These are phyloP conservation scores for Withania somnifera DNA, from an alignment of 305 asterid genomes.

Conservation along the genomic window DNA sequence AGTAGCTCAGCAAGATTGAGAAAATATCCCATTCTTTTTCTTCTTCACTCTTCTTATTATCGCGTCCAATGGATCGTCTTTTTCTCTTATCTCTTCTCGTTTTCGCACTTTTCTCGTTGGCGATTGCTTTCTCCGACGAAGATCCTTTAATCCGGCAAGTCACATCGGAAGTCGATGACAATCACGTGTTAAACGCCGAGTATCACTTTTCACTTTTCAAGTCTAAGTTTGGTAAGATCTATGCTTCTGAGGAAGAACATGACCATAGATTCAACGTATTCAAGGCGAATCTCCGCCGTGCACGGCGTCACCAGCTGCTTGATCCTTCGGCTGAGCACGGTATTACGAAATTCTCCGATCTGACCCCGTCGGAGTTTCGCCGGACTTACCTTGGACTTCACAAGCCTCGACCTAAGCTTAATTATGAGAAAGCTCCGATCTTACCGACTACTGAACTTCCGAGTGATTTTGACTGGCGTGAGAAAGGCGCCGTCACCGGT, in stretches of 20 bases:
- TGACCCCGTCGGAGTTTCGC: slow-evolving; percentile 69
- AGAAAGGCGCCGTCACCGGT: slow-evolving; percentile 68
- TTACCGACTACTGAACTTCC: slow-evolving; percentile 69
- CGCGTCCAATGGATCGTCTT: slow-evolving; percentile 36
- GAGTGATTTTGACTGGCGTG: slow-evolving; percentile 73
- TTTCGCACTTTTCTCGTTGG: slow-evolving; percentile 1
- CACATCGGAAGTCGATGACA: slow-evolving; percentile 34
- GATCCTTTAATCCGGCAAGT: slow-evolving; percentile 81
- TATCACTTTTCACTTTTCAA: slow-evolving; percentile 70
- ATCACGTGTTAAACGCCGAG: slow-evolving; percentile 48
- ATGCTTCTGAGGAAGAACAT: slow-evolving; percentile 68
- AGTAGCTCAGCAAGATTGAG: neutral
- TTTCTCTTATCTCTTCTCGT: slow-evolving; percentile 20
- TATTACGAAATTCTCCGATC: slow-evolving; percentile 69
- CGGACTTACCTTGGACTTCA: slow-evolving; percentile 45
- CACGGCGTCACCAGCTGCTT: slow-evolving; percentile 61
- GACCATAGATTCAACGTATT: slow-evolving; percentile 62
- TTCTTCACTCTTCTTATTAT: neutral
- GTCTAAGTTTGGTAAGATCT: slow-evolving; percentile 39
- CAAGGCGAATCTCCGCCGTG: slow-evolving; percentile 71
- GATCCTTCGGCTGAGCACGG: slow-evolving; percentile 84
- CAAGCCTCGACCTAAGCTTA: slow-evolving; percentile 44
- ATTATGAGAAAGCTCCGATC: slow-evolving; percentile 51
- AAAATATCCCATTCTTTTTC: neutral
- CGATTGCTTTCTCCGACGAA: slow-evolving; percentile 11